These are phyloP conservation scores for Solanum hybrid DNA, from an alignment of 305 asterid genomes.

Conservation along the genomic window DNA sequence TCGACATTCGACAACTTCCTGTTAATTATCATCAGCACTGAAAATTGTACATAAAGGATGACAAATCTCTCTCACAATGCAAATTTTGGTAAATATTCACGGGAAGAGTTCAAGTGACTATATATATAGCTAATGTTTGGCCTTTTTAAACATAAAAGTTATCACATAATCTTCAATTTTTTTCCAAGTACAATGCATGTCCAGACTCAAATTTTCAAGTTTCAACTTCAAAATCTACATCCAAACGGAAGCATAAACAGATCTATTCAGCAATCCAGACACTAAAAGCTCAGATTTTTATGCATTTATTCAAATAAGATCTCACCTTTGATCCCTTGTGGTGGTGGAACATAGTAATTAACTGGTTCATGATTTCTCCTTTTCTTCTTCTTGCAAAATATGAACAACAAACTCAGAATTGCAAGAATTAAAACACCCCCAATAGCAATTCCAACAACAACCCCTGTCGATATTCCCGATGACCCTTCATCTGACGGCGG, in stretches of 20 bases:
- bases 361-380: conserved; percentile 29
- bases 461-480: conserved; percentile 35
- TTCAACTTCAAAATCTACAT: neutral
- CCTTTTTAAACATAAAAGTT: neutral
- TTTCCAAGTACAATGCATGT: neutral
- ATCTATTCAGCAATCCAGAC: neutral
- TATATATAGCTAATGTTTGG: neutral
- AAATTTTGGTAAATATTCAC: neutral
- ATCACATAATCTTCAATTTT: neutral
- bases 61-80: neutral
- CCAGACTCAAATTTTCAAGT: neutral
- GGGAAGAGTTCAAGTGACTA: neutral
- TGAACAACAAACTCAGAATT: conserved; percentile 32
- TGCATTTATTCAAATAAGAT: neutral
- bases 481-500: conserved; percentile 20
- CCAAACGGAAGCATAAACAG: neutral
- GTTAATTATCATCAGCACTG: neutral
- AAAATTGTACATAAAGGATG: neutral
- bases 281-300: neutral
- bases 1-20: neutral
- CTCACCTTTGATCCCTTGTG: conserved; percentile 42
- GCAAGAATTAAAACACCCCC: conserved; percentile 45
- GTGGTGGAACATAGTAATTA: conserved; percentile 33
- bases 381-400: conserved; percentile 55
- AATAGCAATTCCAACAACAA: conserved; percentile 46